Evolutionary conservation across 1,284 basidiomycete genomes (phyloP), one percentile per base, ranked within the genome.

Genomic region (Ustilago lituana): DNA sequence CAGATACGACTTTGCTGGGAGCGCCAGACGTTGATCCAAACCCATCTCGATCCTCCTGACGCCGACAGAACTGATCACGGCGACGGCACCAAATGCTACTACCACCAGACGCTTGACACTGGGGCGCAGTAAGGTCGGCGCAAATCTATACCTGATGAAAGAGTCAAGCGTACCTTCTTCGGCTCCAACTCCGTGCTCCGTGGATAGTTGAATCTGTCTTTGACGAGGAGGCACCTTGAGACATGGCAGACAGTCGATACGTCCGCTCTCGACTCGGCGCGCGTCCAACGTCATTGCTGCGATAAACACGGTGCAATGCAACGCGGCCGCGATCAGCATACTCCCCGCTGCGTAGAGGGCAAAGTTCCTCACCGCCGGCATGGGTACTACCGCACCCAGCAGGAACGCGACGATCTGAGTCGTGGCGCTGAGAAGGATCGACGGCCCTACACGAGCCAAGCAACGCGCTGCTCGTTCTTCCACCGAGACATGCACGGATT

Each of bases 291-390:
- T 84, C 82, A 98, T 86, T 2, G 93, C 93, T 71, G 91, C 91
- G 56, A 96, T 87, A 78, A 98, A 97, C 3, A 97, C 91, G 0
- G 95, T 98, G 9, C 94, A 88, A 87, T 98, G 95, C 24, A 98
- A 85, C 2, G 91, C 74, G 0, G 94, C 93, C 57, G 95, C 96
- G 67, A 98, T 84, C 37, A 95, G 85, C 19, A 98, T 95, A 76
- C 93, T 95, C 8, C 93, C 94, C 1, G 95, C 94, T 0, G 95
- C 95, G 81, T 98, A 98, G 47, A 98, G 86, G 0, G 95, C 95
- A 83, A 98, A 98, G 83, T 98, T 98, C 15, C 94, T 87, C 14
- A 98, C 95, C 31, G 95, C 95, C 0, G 95, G 95, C 95, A 98
- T 97, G 3, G 93, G 93, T 8, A 98, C 95, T 27, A 97, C 84